phyloP scores from a whole-genome alignment of 2,329 filamentous ascomycete genomes.

The Rhexocercosporidium sp. region DNA sequence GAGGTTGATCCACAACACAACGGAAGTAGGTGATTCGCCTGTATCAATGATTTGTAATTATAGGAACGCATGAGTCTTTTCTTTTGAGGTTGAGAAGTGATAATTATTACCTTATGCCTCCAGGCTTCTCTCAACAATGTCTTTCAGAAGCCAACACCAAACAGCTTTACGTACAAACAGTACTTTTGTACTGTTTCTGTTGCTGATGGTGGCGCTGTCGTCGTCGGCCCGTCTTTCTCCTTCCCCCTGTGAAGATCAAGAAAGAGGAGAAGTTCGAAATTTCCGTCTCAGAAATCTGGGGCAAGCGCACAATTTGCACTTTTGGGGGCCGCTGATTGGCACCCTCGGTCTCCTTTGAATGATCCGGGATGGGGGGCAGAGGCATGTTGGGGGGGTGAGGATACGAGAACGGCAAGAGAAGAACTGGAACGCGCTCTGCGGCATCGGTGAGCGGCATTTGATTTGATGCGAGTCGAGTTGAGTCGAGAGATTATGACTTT shows the following conservation, averaged over 20 bases:
- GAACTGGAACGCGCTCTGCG: background rate
- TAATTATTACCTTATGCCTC: too few species aligned
- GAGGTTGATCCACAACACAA: background rate
- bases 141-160: background rate
- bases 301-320: constrained; percentile 6
- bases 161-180: background rate
- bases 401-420: background rate
- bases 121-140: too few species aligned
- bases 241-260: constrained; percentile 27
- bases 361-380: too few species aligned
- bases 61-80: background rate
- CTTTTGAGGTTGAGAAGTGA: background rate
- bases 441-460: background rate
- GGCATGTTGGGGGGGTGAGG: background rate
- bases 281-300: constrained; percentile 16
- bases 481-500: constrained; percentile 1
- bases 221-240: constrained; percentile 28
- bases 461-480: background rate
- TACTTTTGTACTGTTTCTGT: background rate
- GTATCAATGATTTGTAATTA: background rate
- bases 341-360: constrained; percentile 3
- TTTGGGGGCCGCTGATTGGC: constrained; percentile 5
- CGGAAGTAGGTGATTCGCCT: background rate
- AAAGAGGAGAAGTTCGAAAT: constrained; percentile 11
- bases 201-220: constrained; percentile 4